These are phyloP conservation scores for Cystobasidium pallidum DNA, from an alignment of 1,284 basidiomycete genomes.

Conservation along the genomic window DNA sequence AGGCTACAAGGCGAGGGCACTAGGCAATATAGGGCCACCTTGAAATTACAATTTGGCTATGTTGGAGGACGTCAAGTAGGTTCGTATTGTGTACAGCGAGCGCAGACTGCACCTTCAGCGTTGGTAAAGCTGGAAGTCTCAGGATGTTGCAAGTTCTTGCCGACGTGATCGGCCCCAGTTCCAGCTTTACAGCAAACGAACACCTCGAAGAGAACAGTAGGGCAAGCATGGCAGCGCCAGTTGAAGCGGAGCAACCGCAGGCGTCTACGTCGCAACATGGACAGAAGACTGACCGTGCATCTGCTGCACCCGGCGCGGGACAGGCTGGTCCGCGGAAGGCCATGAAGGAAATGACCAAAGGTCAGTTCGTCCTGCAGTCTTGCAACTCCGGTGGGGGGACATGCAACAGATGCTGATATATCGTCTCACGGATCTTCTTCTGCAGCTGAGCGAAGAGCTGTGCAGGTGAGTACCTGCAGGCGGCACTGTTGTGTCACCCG, in stretches of 20 bases:
- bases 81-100: no score
- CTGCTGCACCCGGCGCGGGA: not conserved
- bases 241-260: conserved; percentile 21
- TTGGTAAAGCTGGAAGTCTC: no score
- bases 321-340: conserved; percentile 29
- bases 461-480: conserved; percentile 23
- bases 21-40: no score
- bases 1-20: no score
- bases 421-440: not conserved
- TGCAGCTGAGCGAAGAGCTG: conserved; percentile 35
- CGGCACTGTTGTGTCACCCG: not conserved
- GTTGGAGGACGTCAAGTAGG: no score
- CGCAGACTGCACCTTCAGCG: no score
- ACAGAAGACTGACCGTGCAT: not conserved
- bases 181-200: not conserved
- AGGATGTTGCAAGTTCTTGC: no score
- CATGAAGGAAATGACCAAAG: conserved; percentile 42
- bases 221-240: conserved; percentile 4
- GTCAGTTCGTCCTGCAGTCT: conserved; percentile 1
- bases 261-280: conserved; percentile 21
- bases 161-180: not conserved
- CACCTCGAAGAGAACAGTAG: conserved; percentile 2
- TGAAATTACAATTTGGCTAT: no score
- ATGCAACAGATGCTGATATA: not conserved
- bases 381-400: not conserved